Percentiles rank a stretch among this genome's conserved stretches.
phyloP scores from a whole-genome alignment of 2,329 filamentous ascomycete species.

The Drechslera avenae region DNA sequence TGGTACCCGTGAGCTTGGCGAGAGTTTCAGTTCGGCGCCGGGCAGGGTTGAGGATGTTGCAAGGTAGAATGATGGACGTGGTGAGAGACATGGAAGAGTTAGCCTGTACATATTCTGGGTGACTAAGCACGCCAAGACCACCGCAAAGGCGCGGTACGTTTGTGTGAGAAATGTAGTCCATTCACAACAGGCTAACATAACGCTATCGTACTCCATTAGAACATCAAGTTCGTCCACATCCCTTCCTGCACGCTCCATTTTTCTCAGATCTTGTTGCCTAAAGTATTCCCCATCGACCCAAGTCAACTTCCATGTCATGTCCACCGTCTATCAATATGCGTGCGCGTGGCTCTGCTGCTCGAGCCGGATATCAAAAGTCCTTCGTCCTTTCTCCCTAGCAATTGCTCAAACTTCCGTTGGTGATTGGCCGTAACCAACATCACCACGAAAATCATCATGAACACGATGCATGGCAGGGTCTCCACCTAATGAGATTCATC shows the following conservation, averaged over 20 bases:
- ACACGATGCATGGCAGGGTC: conserved; percentile 15
- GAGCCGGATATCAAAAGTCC: conserved; percentile 22
- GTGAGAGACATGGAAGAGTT: conserved; percentile 1
- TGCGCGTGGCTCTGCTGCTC: conserved; percentile 14
- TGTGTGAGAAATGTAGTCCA: conserved; percentile 20
- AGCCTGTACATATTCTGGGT: conserved; percentile 16
- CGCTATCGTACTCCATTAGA: conserved; percentile 44
- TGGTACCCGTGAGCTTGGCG: neutral
- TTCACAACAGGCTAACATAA: conserved; percentile 37
- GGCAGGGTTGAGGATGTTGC: neutral
- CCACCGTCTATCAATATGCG: conserved; percentile 16
- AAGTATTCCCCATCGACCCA: conserved; percentile 11
- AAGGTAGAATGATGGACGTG: neutral
- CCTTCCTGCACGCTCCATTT: neutral
- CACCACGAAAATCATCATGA: conserved; percentile 5
- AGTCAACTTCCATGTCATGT: conserved; percentile 1
- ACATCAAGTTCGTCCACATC: conserved; percentile 23
- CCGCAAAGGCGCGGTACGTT: neutral
- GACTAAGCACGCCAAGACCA: conserved; percentile 26
- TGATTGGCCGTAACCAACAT: conserved; percentile 3
- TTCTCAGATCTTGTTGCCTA: conserved; percentile 3
- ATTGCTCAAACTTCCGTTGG: neutral
- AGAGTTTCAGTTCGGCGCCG: neutral
- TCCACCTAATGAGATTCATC: conserved; percentile 78
- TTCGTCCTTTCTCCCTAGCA: neutral